Evolutionary conservation across 2,329 filamentous ascomycete genomes (phyloP).

Genomic region (Pyrenophora seminiperda): DNA sequence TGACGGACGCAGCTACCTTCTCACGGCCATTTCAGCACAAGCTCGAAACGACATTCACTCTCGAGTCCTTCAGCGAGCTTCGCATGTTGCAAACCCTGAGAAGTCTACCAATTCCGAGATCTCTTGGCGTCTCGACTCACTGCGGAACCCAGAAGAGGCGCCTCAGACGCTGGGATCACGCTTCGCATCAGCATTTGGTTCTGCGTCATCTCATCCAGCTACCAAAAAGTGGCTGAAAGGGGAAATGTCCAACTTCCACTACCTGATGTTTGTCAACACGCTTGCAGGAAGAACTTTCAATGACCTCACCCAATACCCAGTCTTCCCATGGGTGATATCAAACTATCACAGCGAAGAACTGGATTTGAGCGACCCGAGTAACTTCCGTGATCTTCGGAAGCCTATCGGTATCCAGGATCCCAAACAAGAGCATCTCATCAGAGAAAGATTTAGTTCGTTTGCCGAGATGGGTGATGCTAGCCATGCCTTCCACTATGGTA

Average conservation of each 20-base stretch:
- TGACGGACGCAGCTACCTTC: constrained; percentile 90
- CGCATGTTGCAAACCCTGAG: constrained; percentile 74
- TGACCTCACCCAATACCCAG: constrained; percentile 95
- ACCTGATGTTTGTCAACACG: constrained; percentile 97
- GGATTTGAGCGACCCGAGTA: constrained; percentile 80
- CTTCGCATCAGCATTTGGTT: constrained; percentile 89
- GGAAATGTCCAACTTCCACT: constrained; percentile 98
- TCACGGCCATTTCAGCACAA: constrained; percentile 78
- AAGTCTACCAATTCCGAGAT: constrained; percentile 80
- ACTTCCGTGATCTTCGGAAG: constrained; percentile 89
- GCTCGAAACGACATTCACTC: constrained; percentile 80
- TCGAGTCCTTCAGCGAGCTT: constrained; percentile 77
- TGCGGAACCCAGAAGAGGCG: constrained; percentile 69
- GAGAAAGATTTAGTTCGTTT: constrained; percentile 83
- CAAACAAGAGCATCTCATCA: constrained; percentile 76
- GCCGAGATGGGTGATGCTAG: constrained; percentile 82
- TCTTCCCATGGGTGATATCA: constrained; percentile 95
- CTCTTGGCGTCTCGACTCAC: constrained; percentile 85
- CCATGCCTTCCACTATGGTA: constrained; percentile 94
- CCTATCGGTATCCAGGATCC: constrained; percentile 92
- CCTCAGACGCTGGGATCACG: constrained; percentile 78
- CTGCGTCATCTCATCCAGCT: constrained; percentile 78
- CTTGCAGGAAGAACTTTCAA: constrained; percentile 98
- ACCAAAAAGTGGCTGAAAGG: constrained; percentile 91
- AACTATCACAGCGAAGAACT: constrained; percentile 95